phyloP scores from a whole-genome alignment of 345 rosid species.

The Limnanthes douglasii region DNA sequence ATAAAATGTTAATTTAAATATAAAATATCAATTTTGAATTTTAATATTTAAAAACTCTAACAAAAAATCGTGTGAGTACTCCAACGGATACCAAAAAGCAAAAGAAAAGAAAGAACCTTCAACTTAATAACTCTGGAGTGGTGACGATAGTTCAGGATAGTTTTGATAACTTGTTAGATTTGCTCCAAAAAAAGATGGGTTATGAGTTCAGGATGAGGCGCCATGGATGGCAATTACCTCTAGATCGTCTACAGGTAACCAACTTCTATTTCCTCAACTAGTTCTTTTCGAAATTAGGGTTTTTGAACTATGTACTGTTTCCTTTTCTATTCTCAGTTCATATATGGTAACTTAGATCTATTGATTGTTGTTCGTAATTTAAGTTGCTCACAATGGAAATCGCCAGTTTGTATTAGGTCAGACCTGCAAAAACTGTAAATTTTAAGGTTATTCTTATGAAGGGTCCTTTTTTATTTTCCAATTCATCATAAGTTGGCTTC shows the following conservation, averaged over 20 bases:
- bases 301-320: no score
- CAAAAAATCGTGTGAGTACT: no score
- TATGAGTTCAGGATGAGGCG: constrained; percentile 27
- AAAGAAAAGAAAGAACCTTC: no score
- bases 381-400: background rate
- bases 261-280: constrained; percentile 1
- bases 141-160: no score
- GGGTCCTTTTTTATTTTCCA: background rate
- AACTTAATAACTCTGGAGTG: no score
- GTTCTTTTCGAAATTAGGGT: no score
- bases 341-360: background rate
- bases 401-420: background rate
- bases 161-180: no score
- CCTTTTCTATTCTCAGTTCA: background rate
- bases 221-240: constrained; percentile 97
- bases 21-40: no score
- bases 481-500: background rate
- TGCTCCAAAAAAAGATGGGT: constrained; percentile 4
- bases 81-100: no score
- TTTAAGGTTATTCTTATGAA: background rate
- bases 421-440: background rate
- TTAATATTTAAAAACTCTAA: no score
- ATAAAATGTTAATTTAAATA: no score
- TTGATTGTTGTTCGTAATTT: background rate
- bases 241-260: constrained; percentile 72